Evolutionary conservation across 1,139 yeast genomes (phyloP), one percentile per base, ranked within the genome.

Genomic region (Meyerozyma athensensis): DNA sequence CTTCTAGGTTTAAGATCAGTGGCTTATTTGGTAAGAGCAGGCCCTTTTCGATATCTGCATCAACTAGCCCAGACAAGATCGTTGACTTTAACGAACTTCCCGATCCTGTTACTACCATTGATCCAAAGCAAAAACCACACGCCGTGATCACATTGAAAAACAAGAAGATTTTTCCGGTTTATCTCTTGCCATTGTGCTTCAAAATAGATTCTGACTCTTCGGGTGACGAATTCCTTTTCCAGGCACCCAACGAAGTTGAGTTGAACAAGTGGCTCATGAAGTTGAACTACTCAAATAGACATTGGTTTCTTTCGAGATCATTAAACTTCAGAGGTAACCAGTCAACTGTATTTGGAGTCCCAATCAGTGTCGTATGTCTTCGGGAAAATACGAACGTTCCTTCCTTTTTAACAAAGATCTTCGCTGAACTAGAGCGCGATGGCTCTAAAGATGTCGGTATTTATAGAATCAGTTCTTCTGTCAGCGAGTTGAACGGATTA

Each of bases 381-480:
- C 70, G 96, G 37, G 96, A 87, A 47, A 66, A 74, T 10, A 61
- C 77, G 0, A 43, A 61, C 3, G 66, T 80, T 21, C 98, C 98
- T 1, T 62, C 58, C 12, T 77, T 90, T 30, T 79, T 89, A 41
- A 76, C 73, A 23, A 68, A 72, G 38, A 63, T 92, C 21, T 71
- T 89, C 48, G 69, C 69, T 34, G 95, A 83, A 49, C 81, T 92
- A 45, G 97, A 92, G 55, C 61, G 68, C 20, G 78, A 90, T 39
- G 97, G 97, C 1, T 59, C 92, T 26, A 86, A 86, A 45, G 97
- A 90, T 55, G 86, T 87, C 42, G 98, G 98, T 17, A 68, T 92
- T 16, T 92, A 92, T 58, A 79, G 98, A 58, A 86, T 90, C 44
- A 86, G 96, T 42, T 94, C 97, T 0, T 86, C 97, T 0, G 65